Percentiles rank a stretch among this genome's conserved stretches.
Conservation (phyloP, 257 asterid genomes). For the Primulina huaijiensis region DNA sequence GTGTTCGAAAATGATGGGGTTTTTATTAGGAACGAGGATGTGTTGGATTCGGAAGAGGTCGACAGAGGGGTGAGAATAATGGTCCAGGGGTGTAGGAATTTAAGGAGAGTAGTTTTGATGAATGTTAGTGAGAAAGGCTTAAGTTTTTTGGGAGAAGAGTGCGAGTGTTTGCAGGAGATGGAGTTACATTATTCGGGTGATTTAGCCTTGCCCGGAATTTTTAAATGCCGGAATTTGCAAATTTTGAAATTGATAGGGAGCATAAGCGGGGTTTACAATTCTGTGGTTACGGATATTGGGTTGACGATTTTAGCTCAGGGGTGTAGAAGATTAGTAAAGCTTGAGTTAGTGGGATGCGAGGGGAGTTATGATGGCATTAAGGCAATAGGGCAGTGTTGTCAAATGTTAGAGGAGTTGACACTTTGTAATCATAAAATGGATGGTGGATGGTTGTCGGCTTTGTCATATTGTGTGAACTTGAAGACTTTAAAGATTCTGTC, state of each 20-base stretch:
- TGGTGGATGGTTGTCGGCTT: constrained; percentile 88
- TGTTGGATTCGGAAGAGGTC: constrained; percentile 43
- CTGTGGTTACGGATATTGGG: constrained; percentile 78
- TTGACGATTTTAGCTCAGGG: constrained; percentile 89
- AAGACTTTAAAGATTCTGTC: constrained; percentile 73
- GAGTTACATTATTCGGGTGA: constrained; percentile 70
- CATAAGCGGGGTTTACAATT: constrained; percentile 59
- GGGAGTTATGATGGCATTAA: constrained; percentile 93
- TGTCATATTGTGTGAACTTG: constrained; percentile 72
- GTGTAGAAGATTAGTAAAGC: constrained; percentile 73
- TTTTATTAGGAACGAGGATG: constrained; percentile 48
- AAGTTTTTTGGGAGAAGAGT: constrained; percentile 55
- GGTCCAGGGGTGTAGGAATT: constrained; percentile 64
- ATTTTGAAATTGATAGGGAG: constrained; percentile 69
- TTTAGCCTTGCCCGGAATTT: constrained; percentile 58
- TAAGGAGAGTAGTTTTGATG: constrained; percentile 57
- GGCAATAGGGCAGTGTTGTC: constrained; percentile 88
- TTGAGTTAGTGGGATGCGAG: constrained; percentile 84
- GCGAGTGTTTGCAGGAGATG: constrained; percentile 87
- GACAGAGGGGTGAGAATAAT: constrained; percentile 69
- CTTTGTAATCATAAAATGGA: constrained; percentile 81
- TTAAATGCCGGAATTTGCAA: constrained; percentile 68
- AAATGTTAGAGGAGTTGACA: constrained; percentile 76
- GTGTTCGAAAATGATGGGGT: constrained; percentile 35
- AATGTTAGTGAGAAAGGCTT: constrained; percentile 70